A percentile compares a stretch with the other conserved stretches of the same genome.
Conservation (phyloP, 805 yeast genomes). For the Monosporozyma aerobia region DNA sequence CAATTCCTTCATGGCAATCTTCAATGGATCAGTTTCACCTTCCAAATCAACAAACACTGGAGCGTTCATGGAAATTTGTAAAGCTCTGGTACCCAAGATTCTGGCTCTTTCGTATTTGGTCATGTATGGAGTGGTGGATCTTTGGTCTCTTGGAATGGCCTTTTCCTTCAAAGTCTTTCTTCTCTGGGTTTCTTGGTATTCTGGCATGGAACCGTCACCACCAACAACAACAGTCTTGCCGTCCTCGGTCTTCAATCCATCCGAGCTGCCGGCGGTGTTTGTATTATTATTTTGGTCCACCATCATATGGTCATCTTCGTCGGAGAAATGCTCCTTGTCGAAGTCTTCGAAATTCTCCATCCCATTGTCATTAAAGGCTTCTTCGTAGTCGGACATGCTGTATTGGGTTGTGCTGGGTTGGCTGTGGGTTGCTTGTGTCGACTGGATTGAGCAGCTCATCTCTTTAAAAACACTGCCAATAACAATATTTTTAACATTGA, state of each 20-base stretch:
- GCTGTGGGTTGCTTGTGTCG: background rate
- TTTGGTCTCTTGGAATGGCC: conserved; percentile 79
- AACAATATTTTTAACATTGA: too few relatives aligned
- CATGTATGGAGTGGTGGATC: conserved; percentile 97
- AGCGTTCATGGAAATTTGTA: conserved; percentile 96
- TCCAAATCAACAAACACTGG: conserved; percentile 96
- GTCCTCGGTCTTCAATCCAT: background rate
- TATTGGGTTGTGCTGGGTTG: background rate
- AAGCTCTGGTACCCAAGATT: conserved; percentile 92
- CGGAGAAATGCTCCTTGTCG: conserved; percentile 79
- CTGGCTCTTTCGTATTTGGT: conserved; percentile 98
- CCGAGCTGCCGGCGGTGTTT: conserved; percentile 21
- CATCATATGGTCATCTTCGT: conserved; percentile 43
- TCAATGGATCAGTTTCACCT: conserved; percentile 98
- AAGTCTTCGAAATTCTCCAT: conserved; percentile 68
- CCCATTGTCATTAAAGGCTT: conserved; percentile 52
- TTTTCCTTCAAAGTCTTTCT: conserved; percentile 65
- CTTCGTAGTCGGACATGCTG: conserved; percentile 48
- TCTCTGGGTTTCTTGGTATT: conserved; percentile 37
- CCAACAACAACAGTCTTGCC: conserved; percentile 2
- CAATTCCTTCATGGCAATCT: conserved; percentile 94
- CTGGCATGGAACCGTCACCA: conserved; percentile 52
- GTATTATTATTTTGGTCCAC: conserved; percentile 25
- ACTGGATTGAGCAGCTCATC: too few relatives aligned
- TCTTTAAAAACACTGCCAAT: too few relatives aligned